Evolutionary conservation across 1,284 basidiomycete genomes (phyloP).

Genomic region (Ceratobasidium sp.): DNA sequence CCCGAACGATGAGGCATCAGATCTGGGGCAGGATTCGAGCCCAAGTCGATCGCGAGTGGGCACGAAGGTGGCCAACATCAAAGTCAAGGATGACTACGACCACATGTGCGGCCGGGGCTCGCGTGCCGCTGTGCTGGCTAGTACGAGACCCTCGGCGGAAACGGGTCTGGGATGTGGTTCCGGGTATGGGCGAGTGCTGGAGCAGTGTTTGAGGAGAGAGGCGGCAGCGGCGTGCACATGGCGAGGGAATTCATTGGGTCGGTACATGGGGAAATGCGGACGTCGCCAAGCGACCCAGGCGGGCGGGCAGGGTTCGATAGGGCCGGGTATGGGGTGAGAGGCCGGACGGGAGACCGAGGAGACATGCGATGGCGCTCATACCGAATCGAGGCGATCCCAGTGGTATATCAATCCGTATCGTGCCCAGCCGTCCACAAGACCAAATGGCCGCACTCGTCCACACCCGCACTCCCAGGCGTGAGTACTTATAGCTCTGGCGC

Average conservation of each 20-base stretch:
- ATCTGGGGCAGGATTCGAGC: background rate
- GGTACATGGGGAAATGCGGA: background rate
- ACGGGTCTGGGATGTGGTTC: background rate
- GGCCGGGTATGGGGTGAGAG: conserved; percentile 33
- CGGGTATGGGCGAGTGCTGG: background rate
- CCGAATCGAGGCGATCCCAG: conserved; percentile 15
- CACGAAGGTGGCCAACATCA: conserved; percentile 8
- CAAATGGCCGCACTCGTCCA: conserved; percentile 28
- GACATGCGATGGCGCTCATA: conserved; percentile 4
- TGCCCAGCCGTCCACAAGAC: background rate
- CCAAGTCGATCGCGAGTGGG: background rate
- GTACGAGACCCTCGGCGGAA: conserved; percentile 7
- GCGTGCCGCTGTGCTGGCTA: background rate
- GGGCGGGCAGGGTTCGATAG: conserved; percentile 15
- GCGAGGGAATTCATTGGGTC: background rate
- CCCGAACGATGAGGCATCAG: background rate
- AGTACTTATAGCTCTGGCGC: conserved; percentile 1
- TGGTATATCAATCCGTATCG: conserved; percentile 11
- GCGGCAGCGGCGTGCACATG: background rate
- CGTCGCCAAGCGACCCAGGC: conserved; percentile 3
- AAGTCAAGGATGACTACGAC: conserved; percentile 1
- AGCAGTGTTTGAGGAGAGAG: background rate
- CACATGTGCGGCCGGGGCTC: conserved; percentile 37
- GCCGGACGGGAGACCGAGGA: background rate
- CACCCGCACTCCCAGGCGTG: conserved; percentile 21